phyloP scores from a whole-genome alignment of 768 basidiomycete species.

The Mycena floridula region DNA sequence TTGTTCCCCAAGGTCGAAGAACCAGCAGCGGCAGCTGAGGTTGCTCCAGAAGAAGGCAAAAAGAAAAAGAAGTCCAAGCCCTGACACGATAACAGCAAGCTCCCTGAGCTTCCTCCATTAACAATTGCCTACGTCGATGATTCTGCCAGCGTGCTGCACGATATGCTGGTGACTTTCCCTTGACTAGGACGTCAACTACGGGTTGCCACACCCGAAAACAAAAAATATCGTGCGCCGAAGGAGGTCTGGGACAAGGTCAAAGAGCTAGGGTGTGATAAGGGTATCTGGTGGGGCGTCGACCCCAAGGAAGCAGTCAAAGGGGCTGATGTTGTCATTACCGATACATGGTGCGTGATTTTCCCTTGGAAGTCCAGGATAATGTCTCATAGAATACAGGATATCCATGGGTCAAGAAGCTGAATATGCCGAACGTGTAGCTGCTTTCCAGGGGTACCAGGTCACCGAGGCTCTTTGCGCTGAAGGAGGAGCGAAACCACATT shows the following conservation, averaged over 20 bases:
- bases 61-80: slow-evolving; percentile 7
- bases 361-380: background rate
- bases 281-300: slow-evolving; percentile 68
- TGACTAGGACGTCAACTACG: slow-evolving; percentile 84
- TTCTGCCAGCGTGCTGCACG: slow-evolving; percentile 91
- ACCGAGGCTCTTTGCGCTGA: slow-evolving; percentile 80
- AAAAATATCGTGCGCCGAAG: slow-evolving; percentile 62
- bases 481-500: slow-evolving; percentile 78
- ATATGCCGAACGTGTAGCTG: slow-evolving; percentile 76
- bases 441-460: slow-evolving; percentile 91
- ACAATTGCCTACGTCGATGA: slow-evolving; percentile 94
- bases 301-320: slow-evolving; percentile 83
- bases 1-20: too few relatives aligned
- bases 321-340: slow-evolving; percentile 94
- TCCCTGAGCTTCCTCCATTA: slow-evolving; percentile 63
- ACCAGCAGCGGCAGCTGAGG: slow-evolving; percentile 5
- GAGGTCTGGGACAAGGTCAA: slow-evolving; percentile 80
- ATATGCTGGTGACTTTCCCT: slow-evolving; percentile 94
- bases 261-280: slow-evolving; percentile 65
- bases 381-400: slow-evolving; percentile 51
- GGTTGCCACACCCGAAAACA: slow-evolving; percentile 72
- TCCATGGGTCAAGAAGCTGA: slow-evolving; percentile 99
- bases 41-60: slow-evolving; percentile 15
- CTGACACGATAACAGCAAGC: slow-evolving; percentile 6
- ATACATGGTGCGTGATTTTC: slow-evolving; percentile 73